phyloP scores from a whole-genome alignment of 2,329 filamentous ascomycete genomes.

The Bisporella sp. region DNA sequence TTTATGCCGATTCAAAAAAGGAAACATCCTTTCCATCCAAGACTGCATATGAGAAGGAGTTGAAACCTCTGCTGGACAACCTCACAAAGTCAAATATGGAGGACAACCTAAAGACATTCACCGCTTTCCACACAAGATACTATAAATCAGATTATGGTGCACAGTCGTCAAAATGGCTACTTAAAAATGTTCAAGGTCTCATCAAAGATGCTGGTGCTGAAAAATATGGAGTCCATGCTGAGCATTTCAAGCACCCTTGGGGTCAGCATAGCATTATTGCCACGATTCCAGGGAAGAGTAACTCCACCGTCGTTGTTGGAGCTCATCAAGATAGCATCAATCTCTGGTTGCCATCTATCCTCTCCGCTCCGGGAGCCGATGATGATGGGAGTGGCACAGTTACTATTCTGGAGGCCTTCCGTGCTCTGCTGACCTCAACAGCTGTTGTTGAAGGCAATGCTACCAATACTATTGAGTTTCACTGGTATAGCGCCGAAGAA shows the following conservation, averaged over 20 bases:
- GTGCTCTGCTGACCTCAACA: slow-evolving; percentile 68
- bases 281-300: slow-evolving; percentile 77
- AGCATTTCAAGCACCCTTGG: slow-evolving; percentile 77
- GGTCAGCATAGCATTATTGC: slow-evolving; percentile 87
- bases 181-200: slow-evolving; percentile 64
- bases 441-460: slow-evolving; percentile 65
- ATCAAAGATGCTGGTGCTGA: slow-evolving; percentile 66
- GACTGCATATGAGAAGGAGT: slow-evolving; percentile 55
- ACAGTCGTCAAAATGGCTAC: slow-evolving; percentile 83
- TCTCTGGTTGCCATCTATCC: slow-evolving; percentile 74
- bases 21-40: slow-evolving; percentile 58
- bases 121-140: slow-evolving; percentile 75
- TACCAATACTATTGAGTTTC: slow-evolving; percentile 87
- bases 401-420: slow-evolving; percentile 87
- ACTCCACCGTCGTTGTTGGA: slow-evolving; percentile 81
- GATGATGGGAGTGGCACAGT: slow-evolving; percentile 91
- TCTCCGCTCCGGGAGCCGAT: slow-evolving; percentile 87
- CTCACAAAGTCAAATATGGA: slow-evolving; percentile 73
- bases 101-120: slow-evolving; percentile 70
- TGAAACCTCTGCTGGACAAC: slow-evolving; percentile 59
- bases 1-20: slow-evolving; percentile 30
- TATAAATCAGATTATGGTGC: slow-evolving; percentile 73
- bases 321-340: slow-evolving; percentile 96
- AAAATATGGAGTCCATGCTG: slow-evolving; percentile 57
- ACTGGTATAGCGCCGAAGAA: slow-evolving; percentile 92